A percentile compares a stretch with the other conserved stretches of the same genome.
Evolutionary conservation across 495 filamentous ascomycete genomes (phyloP).

Genomic region (Neurospora terricola): DNA sequence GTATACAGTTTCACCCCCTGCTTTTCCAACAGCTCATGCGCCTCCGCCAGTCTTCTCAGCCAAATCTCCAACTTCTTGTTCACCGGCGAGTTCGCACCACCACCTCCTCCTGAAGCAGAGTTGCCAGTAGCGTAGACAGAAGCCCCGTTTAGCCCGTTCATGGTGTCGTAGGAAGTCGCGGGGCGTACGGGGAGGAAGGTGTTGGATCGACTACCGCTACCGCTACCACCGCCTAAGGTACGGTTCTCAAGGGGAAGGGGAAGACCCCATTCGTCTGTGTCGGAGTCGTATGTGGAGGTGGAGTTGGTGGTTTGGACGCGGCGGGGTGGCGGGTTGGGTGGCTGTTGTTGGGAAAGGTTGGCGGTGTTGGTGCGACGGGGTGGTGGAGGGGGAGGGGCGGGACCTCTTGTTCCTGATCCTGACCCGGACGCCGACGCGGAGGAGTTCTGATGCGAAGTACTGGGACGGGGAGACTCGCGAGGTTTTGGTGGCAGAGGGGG

Average conservation of each 20-base stretch:
- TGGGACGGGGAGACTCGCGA: neutral
- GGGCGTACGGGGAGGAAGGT: neutral
- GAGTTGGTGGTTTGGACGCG: slow-evolving; percentile 13
- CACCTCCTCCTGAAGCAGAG: neutral
- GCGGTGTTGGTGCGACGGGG: slow-evolving; percentile 11
- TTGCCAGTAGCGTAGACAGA: neutral
- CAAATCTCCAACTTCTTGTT: slow-evolving; percentile 82
- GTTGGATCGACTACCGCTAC: neutral
- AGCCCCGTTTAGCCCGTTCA: slow-evolving; percentile 4
- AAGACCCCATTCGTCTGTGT: neutral
- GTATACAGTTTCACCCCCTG: slow-evolving; percentile 66
- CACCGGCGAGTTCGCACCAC: slow-evolving; percentile 12
- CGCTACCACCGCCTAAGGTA: neutral
- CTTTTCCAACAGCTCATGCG: slow-evolving; percentile 56
- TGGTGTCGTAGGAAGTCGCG: slow-evolving; percentile 1
- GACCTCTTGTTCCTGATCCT: slow-evolving; percentile 1
- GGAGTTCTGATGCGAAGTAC: neutral
- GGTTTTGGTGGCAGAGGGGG: neutral
- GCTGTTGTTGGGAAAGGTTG: slow-evolving; percentile 2
- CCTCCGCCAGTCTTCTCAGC: slow-evolving; percentile 66
- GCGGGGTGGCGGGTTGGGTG: slow-evolving; percentile 2
- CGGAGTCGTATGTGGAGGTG: slow-evolving; percentile 5
- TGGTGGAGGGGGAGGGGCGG: slow-evolving; percentile 1
- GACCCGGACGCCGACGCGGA: neutral
- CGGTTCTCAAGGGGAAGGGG: neutral